Base-by-base conservation (phyloP, 2,329 filamentous ascomycete genomes). In the Ceratocystis colombiana region DNA sequence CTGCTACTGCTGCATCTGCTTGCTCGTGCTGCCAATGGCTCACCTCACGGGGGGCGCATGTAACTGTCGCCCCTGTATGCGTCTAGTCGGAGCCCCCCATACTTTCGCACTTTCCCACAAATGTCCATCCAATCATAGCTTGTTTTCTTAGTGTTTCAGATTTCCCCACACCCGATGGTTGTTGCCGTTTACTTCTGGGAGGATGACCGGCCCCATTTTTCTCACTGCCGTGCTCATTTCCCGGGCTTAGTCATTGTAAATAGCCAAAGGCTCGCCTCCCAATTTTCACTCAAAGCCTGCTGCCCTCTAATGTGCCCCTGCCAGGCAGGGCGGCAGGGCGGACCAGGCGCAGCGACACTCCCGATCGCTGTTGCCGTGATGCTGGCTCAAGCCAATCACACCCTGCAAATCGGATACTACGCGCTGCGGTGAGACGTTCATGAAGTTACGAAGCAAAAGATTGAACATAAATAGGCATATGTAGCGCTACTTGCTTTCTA, bases 181-280 rank as follows among this genome's bases (percentile, higher is more conserved):
- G 28, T 25, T 33, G 55, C 55, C 55, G 55, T 12, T 7, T 15
- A 15, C 55, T 59, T 5, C 55, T 37, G 22, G 28, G 1, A 37
- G 55, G 30, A 59, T 59, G 2, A 64, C 33, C 65, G 64, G 50
- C 65, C 65, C 61, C 68, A 65, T 67, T 67, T 69, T 61, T 28
- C 67, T 57, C 64, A 69, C 67, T 73, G 70, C 71, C 72, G 72
- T 71, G 68, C 67, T 69, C 41, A 20, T 10, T 68, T 61, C 62
- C 67, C 67, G 53, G 55, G 5, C 4, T 59, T 10, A 17, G 15
- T 22, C 1, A 3, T 12, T 6, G 48, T 33, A 20, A 59, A 59
- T 25, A 30, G 55, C 10, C 55, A 59, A 59, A 59, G 28, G 8
- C 55, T 33, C 3, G 7, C 4, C 53, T 6, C 28, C 1, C 53